Conservation (phyloP, 352 stramenopile genomes). For the Elongisporangium anandrum region DNA sequence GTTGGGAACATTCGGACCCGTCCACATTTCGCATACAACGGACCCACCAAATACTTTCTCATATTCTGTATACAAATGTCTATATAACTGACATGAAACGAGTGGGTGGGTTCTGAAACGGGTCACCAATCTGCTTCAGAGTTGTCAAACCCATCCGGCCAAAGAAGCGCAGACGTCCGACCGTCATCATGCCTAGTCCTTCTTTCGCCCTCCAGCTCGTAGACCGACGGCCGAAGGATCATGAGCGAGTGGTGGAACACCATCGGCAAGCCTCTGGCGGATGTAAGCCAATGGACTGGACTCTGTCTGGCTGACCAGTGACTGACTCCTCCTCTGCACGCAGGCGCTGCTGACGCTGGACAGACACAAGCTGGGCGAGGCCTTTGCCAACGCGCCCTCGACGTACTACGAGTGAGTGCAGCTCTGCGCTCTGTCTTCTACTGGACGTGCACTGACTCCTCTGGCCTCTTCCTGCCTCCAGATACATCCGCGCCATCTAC, state of each 20-base stretch:
- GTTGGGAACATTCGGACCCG: not conserved
- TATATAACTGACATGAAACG: not conserved
- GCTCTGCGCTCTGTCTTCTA: not conserved
- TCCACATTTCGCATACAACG: not conserved
- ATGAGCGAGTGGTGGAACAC: slow-evolving; percentile 82
- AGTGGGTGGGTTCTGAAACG: not conserved
- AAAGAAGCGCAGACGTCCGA: not conserved
- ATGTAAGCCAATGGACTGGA: too few species aligned
- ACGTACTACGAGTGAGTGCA: slow-evolving; percentile 66
- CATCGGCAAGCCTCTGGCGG: slow-evolving; percentile 68
- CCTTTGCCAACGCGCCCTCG: slow-evolving; percentile 53
- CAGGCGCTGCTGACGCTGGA: slow-evolving; percentile 67
- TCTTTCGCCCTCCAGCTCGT: not conserved
- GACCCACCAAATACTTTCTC: not conserved
- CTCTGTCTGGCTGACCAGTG: too few species aligned
- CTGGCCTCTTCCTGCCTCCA: slow-evolving; percentile 7
- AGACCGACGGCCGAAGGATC: too few species aligned
- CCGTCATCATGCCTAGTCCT: not conserved
- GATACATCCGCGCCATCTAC: slow-evolving; percentile 81
- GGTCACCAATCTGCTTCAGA: not conserved
- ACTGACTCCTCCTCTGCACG: slow-evolving; percentile 5
- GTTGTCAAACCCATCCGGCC: not conserved
- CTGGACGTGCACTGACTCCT: slow-evolving; percentile 3
- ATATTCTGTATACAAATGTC: not conserved
- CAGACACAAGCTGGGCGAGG: slow-evolving; percentile 47